Conservation (phyloP, 106 monocot species). For the Xerophyta viscosa region DNA sequence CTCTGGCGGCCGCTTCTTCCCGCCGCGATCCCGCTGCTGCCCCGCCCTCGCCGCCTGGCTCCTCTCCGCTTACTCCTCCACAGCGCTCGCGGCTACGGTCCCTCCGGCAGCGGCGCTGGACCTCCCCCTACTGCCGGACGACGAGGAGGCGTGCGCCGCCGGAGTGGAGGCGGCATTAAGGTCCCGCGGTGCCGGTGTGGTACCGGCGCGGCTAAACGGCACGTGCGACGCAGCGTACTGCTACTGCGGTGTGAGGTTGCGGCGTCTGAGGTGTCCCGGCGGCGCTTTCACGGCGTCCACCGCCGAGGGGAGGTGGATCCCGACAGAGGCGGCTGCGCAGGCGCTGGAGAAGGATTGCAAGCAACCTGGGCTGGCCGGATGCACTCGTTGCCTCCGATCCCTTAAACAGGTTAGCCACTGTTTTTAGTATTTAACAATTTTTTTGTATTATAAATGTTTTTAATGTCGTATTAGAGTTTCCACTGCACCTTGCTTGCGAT, state of each 20-base stretch:
- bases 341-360: constrained; percentile 50
- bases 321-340: constrained; percentile 13
- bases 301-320: constrained; percentile 33
- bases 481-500: too few species aligned
- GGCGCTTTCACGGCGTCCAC: constrained; percentile 1
- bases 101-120: too few species aligned
- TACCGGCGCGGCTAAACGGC: constrained; percentile 44
- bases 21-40: constrained; percentile 58
- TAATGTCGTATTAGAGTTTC: too few species aligned
- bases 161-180: constrained; percentile 40
- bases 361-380: constrained; percentile 39
- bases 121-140: constrained; percentile 70
- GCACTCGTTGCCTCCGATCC: constrained; percentile 52
- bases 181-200: constrained; percentile 17
- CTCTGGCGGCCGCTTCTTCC: constrained; percentile 1
- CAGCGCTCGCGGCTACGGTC: constrained; percentile 44
- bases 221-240: constrained; percentile 73
- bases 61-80: constrained; percentile 53
- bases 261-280: constrained; percentile 39
- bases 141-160: constrained; percentile 60
- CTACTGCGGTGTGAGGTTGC: constrained; percentile 69
- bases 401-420: constrained; percentile 49
- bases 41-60: constrained; percentile 71
- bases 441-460: too few species aligned
- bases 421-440: not conserved